These are phyloP conservation scores for Jasminum sambac DNA, from an alignment of 257 asterid genomes.

Conservation along the genomic window DNA sequence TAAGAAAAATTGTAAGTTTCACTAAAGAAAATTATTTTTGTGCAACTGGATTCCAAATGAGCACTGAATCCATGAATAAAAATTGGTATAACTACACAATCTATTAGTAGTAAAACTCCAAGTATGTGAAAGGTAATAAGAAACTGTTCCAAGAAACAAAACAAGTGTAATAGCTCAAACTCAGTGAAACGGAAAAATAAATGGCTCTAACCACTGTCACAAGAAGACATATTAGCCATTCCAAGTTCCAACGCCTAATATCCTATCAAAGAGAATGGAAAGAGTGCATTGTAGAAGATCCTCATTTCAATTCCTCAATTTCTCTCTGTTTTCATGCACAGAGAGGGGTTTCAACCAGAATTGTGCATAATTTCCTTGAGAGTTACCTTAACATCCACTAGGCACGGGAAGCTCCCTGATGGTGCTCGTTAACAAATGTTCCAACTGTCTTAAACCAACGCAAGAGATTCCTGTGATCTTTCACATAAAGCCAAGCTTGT, in stretches of 20 bases:
- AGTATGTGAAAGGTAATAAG: not conserved
- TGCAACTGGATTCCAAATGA: too few relatives aligned
- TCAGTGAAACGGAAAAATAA: not conserved
- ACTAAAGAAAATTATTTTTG: too few relatives aligned
- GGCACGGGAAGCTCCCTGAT: constrained; percentile 32
- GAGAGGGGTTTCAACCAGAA: not conserved
- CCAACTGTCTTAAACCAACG: constrained; percentile 69
- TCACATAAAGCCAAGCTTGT: constrained; percentile 99
- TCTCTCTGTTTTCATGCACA: not conserved
- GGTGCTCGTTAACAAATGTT: constrained; percentile 39
- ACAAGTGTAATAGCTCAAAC: not conserved
- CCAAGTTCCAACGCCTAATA: not conserved
- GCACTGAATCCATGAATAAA: too few relatives aligned
- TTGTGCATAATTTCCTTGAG: not conserved
- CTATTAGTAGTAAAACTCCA: not conserved
- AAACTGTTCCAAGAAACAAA: not conserved
- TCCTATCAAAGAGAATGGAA: not conserved
- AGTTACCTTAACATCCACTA: constrained; percentile 11
- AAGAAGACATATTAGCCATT: not conserved
- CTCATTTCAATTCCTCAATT: not conserved
- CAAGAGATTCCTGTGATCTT: constrained; percentile 77
- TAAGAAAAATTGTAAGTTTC: too few relatives aligned
- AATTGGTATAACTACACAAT: not conserved
- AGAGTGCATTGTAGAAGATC: not conserved
- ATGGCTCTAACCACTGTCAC: not conserved